Percentiles rank a stretch among this genome's conserved stretches.
phyloP scores from a whole-genome alignment of 2,329 filamentous ascomycete genomes.

The Ophiostoma triangulosporum region DNA sequence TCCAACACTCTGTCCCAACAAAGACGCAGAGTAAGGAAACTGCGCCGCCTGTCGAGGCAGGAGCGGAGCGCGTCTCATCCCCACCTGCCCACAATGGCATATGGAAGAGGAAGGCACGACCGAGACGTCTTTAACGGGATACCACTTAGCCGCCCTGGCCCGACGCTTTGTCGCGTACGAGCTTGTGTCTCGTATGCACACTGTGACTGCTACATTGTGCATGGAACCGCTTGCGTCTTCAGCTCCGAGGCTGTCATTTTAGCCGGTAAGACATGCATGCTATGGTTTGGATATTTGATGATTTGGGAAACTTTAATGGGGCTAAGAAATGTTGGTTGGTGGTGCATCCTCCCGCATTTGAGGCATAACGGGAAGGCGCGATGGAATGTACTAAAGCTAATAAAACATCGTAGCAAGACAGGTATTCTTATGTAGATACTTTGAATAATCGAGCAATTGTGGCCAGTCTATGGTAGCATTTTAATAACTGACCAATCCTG shows the following conservation, averaged over 20 bases:
- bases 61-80: slow-evolving; percentile 12
- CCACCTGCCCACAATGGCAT: slow-evolving; percentile 6
- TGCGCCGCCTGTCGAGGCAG: slow-evolving; percentile 4
- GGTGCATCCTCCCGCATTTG: too few relatives aligned
- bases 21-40: slow-evolving; percentile 4
- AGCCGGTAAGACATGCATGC: neutral
- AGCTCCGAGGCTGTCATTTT: neutral
- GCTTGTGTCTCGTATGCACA: slow-evolving; percentile 1
- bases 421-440: too few relatives aligned
- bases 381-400: too few relatives aligned
- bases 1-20: too few relatives aligned
- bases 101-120: neutral
- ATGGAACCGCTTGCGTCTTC: neutral
- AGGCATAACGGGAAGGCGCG: too few relatives aligned
- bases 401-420: too few relatives aligned
- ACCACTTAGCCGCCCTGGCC: slow-evolving; percentile 10
- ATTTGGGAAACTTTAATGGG: too few relatives aligned
- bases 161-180: slow-evolving; percentile 8
- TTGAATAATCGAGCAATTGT: too few relatives aligned
- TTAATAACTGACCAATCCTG: too few relatives aligned
- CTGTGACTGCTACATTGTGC: neutral
- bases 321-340: too few relatives aligned
- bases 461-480: too few relatives aligned
- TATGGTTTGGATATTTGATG: too few relatives aligned
- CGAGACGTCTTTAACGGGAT: neutral